Conservation (phyloP, 2,329 filamentous ascomycete species). For the Calonectria montana region DNA sequence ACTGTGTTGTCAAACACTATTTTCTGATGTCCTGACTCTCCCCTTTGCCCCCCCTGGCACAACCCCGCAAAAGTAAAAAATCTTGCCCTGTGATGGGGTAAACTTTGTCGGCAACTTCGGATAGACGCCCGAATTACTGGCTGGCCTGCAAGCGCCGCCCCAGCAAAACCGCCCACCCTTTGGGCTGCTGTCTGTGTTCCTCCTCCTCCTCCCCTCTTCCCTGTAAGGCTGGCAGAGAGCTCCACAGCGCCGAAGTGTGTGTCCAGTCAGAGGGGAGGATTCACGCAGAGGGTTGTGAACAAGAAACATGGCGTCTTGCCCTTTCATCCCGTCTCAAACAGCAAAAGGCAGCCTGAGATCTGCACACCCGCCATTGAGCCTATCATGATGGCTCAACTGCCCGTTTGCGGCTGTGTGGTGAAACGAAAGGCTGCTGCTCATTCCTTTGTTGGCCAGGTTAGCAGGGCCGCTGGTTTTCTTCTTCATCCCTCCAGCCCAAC, state of each 20-base stretch:
- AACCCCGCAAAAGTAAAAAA: not conserved
- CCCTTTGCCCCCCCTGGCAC: not conserved
- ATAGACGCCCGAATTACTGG: not conserved
- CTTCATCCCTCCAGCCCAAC: not conserved
- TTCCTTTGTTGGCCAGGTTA: not conserved
- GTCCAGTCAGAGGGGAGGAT: not conserved
- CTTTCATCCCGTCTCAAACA: constrained; percentile 12
- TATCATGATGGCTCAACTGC: not conserved
- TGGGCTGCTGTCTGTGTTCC: not conserved
- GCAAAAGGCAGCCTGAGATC: not conserved
- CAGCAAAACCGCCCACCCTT: not conserved
- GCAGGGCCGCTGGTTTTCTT: not conserved
- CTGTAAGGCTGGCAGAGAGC: not conserved
- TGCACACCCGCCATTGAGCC: not conserved
- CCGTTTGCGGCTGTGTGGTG: constrained; percentile 1
- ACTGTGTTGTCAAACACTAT: not conserved
- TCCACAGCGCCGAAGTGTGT: not conserved
- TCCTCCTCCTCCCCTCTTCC: too few species aligned
- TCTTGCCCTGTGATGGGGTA: not conserved
- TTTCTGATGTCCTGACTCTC: not conserved
- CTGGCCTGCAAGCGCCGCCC: not conserved
- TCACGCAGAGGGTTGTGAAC: not conserved
- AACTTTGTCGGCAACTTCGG: not conserved
- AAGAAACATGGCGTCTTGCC: constrained; percentile 1
- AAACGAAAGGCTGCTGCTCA: not conserved